Conservation (phyloP, 2,329 filamentous ascomycete genomes). For the Xylariaceae sp. region DNA sequence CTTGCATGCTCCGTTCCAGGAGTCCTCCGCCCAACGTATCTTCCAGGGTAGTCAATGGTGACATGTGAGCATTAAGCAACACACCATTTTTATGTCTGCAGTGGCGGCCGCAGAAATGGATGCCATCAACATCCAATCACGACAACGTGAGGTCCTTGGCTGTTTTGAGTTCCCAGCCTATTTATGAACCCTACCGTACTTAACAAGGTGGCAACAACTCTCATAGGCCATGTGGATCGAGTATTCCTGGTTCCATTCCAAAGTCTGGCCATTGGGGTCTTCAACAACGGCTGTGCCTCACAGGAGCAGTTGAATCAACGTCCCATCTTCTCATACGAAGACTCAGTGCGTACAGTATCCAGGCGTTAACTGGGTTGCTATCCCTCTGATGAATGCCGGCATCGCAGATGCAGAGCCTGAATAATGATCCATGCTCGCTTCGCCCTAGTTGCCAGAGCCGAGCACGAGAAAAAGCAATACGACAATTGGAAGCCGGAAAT, state of each 20-base stretch:
- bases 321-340: background rate
- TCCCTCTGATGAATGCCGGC: background rate
- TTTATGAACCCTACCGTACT: constrained; percentile 1
- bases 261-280: constrained; percentile 9
- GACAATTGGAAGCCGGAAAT: background rate
- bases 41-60: constrained; percentile 6
- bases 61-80: background rate
- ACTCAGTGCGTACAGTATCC: constrained; percentile 12
- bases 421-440: constrained; percentile 9
- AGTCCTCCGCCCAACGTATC: background rate
- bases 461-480: background rate
- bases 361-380: background rate
- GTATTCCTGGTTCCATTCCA: constrained; percentile 2
- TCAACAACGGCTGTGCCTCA: constrained; percentile 13
- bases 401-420: constrained; percentile 1
- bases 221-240: constrained; percentile 3
- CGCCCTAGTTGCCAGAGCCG: constrained; percentile 6
- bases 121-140: background rate
- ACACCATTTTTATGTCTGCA: background rate
- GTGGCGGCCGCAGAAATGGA: constrained; percentile 4
- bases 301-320: constrained; percentile 1
- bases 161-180: background rate
- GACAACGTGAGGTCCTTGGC: background rate
- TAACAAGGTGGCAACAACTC: background rate
- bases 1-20: background rate